Conservation (phyloP, 1,139 yeast genomes). For the Hansenula lynferdii region DNA sequence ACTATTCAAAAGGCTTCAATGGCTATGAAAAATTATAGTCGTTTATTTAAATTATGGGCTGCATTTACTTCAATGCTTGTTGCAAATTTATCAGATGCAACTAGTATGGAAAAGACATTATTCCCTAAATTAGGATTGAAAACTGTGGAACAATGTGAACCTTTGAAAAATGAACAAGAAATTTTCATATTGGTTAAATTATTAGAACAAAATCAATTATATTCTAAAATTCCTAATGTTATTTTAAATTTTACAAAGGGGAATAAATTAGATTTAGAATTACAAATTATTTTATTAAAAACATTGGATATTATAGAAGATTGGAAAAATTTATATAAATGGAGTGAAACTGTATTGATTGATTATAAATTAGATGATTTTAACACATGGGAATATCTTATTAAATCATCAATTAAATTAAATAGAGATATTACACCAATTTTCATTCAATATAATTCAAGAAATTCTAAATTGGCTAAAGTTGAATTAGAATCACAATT, state of each 20-base stretch:
- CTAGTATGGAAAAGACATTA: slow-evolving; percentile 38
- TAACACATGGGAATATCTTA: slow-evolving; percentile 52
- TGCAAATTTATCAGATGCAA: slow-evolving; percentile 22
- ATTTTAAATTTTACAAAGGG: slow-evolving; percentile 26
- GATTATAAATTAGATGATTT: slow-evolving; percentile 49
- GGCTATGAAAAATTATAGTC: slow-evolving; percentile 31
- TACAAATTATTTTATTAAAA: slow-evolving; percentile 47
- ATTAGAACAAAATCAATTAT: slow-evolving; percentile 30
- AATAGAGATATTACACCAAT: slow-evolving; percentile 23
- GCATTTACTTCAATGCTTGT: slow-evolving; percentile 37
- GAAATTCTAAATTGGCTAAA: slow-evolving; percentile 55
- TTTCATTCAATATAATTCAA: slow-evolving; percentile 28
- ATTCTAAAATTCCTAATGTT: slow-evolving; percentile 27
- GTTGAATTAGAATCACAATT: slow-evolving; percentile 38
- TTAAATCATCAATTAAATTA: slow-evolving; percentile 38
- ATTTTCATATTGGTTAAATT: slow-evolving; percentile 48
- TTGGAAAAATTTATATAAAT: slow-evolving; percentile 39
- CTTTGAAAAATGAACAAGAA: slow-evolving; percentile 52
- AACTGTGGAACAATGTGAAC: slow-evolving; percentile 41
- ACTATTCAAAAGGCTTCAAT: slow-evolving; percentile 44
- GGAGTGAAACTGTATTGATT: slow-evolving; percentile 33
- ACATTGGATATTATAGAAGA: slow-evolving; percentile 33
- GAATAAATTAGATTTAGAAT: slow-evolving; percentile 46
- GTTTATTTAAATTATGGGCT: slow-evolving; percentile 39
- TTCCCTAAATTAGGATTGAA: slow-evolving; percentile 55